phyloP scores from a whole-genome alignment of 495 filamentous ascomycete species.

The Aspergillus coremiiformis region DNA sequence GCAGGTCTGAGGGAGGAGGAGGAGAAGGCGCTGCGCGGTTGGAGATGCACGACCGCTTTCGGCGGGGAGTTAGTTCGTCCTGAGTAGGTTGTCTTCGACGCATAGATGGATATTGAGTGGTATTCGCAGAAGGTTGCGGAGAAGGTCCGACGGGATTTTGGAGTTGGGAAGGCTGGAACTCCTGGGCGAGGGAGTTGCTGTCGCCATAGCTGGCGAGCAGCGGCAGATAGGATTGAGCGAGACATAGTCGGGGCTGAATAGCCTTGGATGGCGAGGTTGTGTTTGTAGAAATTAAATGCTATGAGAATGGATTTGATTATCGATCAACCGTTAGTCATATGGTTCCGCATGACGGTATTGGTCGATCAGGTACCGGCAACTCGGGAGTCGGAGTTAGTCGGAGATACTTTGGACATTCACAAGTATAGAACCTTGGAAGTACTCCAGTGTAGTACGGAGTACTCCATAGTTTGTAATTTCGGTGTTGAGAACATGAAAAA shows the following conservation, averaged over 20 bases:
- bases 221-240: constrained; percentile 20
- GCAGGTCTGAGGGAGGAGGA: constrained; percentile 24
- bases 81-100: neutral
- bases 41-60: neutral
- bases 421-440: too few relatives aligned
- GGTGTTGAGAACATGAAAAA: too few relatives aligned
- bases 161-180: constrained; percentile 22
- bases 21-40: constrained; percentile 26
- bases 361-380: constrained; percentile 7
- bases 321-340: constrained; percentile 27
- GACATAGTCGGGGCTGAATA: constrained; percentile 19
- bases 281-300: neutral
- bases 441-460: too few relatives aligned
- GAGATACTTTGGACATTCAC: too few relatives aligned
- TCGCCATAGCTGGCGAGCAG: constrained; percentile 20
- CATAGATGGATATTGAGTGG: neutral
- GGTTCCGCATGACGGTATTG: constrained; percentile 28
- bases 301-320: constrained; percentile 13
- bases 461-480: too few relatives aligned
- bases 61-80: neutral
- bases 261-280: neutral
- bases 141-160: constrained; percentile 22
- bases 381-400: neutral
- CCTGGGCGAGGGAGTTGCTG: constrained; percentile 4
- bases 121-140: constrained; percentile 27